Evolutionary conservation across 768 basidiomycete species (phyloP).

Genomic region (Pleurotus djamor): DNA sequence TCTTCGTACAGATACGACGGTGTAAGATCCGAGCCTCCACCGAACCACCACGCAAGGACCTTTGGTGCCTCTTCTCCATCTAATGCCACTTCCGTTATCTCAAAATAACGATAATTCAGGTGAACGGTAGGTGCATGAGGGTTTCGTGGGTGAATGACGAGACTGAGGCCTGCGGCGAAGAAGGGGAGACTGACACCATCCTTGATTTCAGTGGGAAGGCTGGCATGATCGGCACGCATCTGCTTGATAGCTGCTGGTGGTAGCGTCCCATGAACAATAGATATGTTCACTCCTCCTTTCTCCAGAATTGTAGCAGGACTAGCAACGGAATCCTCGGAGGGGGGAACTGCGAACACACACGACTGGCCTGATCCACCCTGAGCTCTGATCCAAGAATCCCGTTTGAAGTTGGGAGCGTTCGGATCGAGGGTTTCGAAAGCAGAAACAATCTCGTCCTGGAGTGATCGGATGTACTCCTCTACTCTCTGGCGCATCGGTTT

Average conservation of each 20-base stretch:
- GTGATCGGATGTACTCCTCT: conserved; percentile 67
- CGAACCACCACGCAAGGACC: conserved; percentile 96
- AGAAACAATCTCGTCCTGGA: conserved; percentile 79
- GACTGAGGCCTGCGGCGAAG: conserved; percentile 89
- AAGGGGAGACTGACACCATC: conserved; percentile 73
- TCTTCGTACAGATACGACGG: conserved; percentile 90
- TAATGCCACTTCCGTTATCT: conserved; percentile 61
- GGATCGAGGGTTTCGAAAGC: conserved; percentile 82
- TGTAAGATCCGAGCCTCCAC: conserved; percentile 93
- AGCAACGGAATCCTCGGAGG: conserved; percentile 26
- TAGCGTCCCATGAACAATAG: conserved; percentile 84
- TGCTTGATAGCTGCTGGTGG: conserved; percentile 89
- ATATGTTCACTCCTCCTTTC: conserved; percentile 96
- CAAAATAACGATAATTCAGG: conserved; percentile 97
- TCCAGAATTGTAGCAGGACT: conserved; percentile 63
- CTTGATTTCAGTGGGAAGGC: conserved; percentile 47
- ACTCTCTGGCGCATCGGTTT: conserved; percentile 74
- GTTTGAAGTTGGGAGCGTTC: conserved; percentile 66
- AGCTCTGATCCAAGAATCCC: conserved; percentile 75
- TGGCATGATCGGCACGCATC: conserved; percentile 91
- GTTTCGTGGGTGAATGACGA: conserved; percentile 93
- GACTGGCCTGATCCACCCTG: conserved; percentile 79
- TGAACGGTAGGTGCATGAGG: conserved; percentile 94
- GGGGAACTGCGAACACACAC: conserved; percentile 69
- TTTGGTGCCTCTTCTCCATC: conserved; percentile 35